Evolutionary conservation across 2,329 filamentous ascomycete genomes (phyloP).

Genomic region (Diaporthe longicolla): DNA sequence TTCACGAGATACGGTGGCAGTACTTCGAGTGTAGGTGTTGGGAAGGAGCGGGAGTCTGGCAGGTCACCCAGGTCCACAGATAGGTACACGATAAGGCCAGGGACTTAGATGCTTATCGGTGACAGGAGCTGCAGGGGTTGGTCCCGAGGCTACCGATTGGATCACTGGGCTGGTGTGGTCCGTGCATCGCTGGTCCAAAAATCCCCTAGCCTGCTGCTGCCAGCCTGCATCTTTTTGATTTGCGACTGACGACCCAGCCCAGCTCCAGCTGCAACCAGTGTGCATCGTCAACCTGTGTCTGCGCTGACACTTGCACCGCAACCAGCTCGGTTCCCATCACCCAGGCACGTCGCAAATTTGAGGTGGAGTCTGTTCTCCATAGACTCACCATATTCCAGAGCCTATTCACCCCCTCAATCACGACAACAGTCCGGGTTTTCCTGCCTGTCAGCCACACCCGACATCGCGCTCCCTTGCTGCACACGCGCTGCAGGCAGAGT

Average conservation of each 20-base stretch:
- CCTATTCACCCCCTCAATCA: neutral
- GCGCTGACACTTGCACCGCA: slow-evolving; percentile 2
- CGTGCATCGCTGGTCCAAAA: slow-evolving; percentile 7
- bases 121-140: neutral
- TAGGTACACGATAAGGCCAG: too few species aligned
- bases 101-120: neutral
- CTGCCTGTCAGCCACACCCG: neutral
- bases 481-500: slow-evolving; percentile 16
- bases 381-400: neutral
- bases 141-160: slow-evolving; percentile 1
- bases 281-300: slow-evolving; percentile 7
- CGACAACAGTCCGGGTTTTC: neutral
- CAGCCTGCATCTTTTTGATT: slow-evolving; percentile 29
- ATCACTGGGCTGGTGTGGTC: neutral
- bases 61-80: neutral
- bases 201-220: slow-evolving; percentile 30
- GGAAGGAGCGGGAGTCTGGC: neutral
- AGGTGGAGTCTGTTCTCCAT: neutral
- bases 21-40: neutral
- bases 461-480: neutral
- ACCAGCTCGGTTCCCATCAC: slow-evolving; percentile 28
- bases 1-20: neutral
- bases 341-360: slow-evolving; percentile 22
- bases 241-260: slow-evolving; percentile 29
- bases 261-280: slow-evolving; percentile 18